A percentile compares a stretch with the other conserved stretches of the same genome.
phyloP scores from a whole-genome alignment of 805 yeast species.

The Gaillardinia entomophila region DNA sequence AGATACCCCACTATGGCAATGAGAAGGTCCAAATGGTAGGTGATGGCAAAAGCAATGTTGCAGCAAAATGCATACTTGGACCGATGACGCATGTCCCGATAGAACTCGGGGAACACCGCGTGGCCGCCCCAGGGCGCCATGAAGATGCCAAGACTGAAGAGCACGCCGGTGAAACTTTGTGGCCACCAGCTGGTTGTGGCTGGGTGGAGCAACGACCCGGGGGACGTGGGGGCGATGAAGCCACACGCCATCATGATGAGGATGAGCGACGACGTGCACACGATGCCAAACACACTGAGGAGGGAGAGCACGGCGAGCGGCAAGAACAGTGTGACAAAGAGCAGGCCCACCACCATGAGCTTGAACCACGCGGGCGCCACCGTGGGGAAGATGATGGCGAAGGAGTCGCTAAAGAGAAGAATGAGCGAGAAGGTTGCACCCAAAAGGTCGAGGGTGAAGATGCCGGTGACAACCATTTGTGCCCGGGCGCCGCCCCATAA shows the following conservation, averaged over 20 bases:
- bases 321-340: conserved; percentile 47
- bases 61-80: conserved; percentile 49
- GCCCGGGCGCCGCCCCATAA: conserved; percentile 65
- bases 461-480: conserved; percentile 38
- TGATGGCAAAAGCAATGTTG: conserved; percentile 50
- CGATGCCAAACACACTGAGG: conserved; percentile 51
- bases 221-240: conserved; percentile 26
- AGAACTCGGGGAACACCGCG: conserved; percentile 74
- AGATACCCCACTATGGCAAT: conserved; percentile 65
- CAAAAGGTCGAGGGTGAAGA: conserved; percentile 52
- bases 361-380: conserved; percentile 18
- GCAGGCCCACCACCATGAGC: conserved; percentile 26
- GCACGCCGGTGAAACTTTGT: conserved; percentile 23
- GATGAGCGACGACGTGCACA: conserved; percentile 48
- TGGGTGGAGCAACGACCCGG: conserved; percentile 51
- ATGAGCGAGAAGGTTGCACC: conserved; percentile 59
- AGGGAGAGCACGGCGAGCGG: conserved; percentile 52
- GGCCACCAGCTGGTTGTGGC: conserved; percentile 39
- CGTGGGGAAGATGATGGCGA: conserved; percentile 24
- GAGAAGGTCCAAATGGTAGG: conserved; percentile 51
- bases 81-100: conserved; percentile 72
- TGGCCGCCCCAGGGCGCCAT: conserved; percentile 85
- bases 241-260: conserved; percentile 45
- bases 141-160: conserved; percentile 55
- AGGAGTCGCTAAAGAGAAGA: conserved; percentile 56